Base-by-base conservation (phyloP, 352 stramenopile species). In the Vaucheria bursata region DNA sequence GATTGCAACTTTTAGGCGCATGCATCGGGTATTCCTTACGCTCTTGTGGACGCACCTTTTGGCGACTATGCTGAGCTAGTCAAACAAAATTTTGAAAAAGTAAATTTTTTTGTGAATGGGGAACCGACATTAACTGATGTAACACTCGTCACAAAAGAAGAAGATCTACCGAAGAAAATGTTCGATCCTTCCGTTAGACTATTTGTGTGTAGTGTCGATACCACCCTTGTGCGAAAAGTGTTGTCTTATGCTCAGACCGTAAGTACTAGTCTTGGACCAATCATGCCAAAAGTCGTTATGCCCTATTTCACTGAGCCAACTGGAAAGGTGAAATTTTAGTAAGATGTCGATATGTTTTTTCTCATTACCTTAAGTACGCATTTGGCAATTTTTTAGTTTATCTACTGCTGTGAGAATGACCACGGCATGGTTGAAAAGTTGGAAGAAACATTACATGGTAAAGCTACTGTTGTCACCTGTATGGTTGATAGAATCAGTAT, bases 401-500 rank as follows among this genome's bases (percentile, higher is more conserved):
- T 83, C 71, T 83, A 83, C 73, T 76, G 78, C 73, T 83, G 78
- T 70, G 78, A 83, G 73, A 83, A 83, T 71, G 78, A 83, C 59
- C 78, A 83, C 40, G 78, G 78, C 36, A 83, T 83, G 78, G 78
- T 83, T 37, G 78, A 83, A 66, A 67, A 83, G 64, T 68, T 83
- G 32, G 72, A 40, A 35, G 72, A 83, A 53, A 81, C 74, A 52
- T 70, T 83, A 6, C 64, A 79, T 37, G 73, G 73, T 0, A 81
- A 81, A 59, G 78, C 78, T 12, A 35, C 37, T 34, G 78, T 83
- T 6, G 71, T 83, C 12, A 83, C 78, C 6, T 83, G 78, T 66
- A 83, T 83, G 78, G 78, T 83, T 67, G 78, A 83, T 67, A 33
- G 78, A 18, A 83, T 83, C 50, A 80, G 78, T 67, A 77, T 73